A percentile compares a stretch with the other conserved stretches of the same genome.
Conservation (phyloP, 129 eudicot genomes). For the Artemisia annua region DNA sequence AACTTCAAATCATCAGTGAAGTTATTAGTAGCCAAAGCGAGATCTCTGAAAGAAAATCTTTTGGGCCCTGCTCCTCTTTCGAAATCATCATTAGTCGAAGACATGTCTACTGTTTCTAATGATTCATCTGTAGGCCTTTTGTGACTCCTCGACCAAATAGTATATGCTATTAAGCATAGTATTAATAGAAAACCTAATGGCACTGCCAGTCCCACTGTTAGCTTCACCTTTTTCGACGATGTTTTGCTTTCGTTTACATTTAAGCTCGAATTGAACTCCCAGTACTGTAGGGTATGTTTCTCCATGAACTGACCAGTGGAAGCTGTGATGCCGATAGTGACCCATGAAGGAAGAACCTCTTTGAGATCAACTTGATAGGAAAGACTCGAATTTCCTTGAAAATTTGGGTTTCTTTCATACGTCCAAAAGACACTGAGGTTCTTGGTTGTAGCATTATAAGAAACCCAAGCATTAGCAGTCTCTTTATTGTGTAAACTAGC, state of each 20-base stretch:
- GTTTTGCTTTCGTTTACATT: slow-evolving; percentile 15
- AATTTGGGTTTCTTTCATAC: no score
- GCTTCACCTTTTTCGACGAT: slow-evolving; percentile 9
- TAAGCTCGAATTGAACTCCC: slow-evolving; percentile 47
- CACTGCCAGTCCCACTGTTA: slow-evolving; percentile 25
- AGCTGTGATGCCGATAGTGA: slow-evolving; percentile 54
- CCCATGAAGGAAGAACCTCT: no score
- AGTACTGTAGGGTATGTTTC: slow-evolving; percentile 31
- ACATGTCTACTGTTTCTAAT: slow-evolving; percentile 13
- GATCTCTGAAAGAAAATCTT: no score
- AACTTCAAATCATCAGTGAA: no score
- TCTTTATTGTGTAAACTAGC: slow-evolving; percentile 42
- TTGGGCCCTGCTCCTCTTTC: slow-evolving; percentile 58
- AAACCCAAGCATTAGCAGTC: slow-evolving; percentile 38
- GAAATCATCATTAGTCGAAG: slow-evolving; percentile 42
- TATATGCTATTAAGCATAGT: slow-evolving; percentile 10
- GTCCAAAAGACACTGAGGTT: slow-evolving; percentile 50
- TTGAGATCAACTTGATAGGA: no score
- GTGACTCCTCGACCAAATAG: slow-evolving; percentile 7
- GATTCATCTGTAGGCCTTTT: slow-evolving; percentile 2
- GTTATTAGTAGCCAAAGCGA: no score
- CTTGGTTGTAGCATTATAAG: slow-evolving; percentile 44
- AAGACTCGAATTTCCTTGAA: no score
- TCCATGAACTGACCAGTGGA: slow-evolving; percentile 44
- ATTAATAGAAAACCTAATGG: slow-evolving; percentile 21